Conservation (phyloP, 148 eudicot genomes). For the Oxyria digyna region DNA sequence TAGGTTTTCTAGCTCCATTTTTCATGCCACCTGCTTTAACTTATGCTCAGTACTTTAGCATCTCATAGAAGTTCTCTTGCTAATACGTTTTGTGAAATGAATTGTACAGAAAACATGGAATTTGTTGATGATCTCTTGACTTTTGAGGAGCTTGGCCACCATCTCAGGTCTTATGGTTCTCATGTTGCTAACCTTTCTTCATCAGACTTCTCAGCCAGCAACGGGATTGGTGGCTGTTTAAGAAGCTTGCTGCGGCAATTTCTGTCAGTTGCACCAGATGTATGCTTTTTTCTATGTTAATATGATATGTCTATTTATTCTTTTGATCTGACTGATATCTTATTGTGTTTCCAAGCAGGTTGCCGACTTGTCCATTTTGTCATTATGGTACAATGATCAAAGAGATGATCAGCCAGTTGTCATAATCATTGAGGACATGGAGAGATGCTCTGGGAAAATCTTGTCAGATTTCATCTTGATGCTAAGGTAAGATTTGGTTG, state of each 20-base stretch:
- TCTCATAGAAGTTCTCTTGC: neutral
- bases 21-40: neutral
- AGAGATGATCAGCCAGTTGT: constrained; percentile 48
- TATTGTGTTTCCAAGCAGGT: constrained; percentile 32
- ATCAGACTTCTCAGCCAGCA: constrained; percentile 59
- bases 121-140: constrained; percentile 82
- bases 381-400: constrained; percentile 73
- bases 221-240: constrained; percentile 79
- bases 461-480: constrained; percentile 67
- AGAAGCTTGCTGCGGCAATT: constrained; percentile 50
- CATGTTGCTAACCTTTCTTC: constrained; percentile 85
- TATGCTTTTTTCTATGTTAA: constrained; percentile 22
- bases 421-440: constrained; percentile 78
- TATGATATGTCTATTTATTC: neutral
- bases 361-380: constrained; percentile 72
- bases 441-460: constrained; percentile 69
- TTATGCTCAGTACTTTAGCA: too few species aligned
- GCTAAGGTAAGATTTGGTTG: constrained; percentile 46
- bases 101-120: constrained; percentile 63
- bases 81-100: neutral
- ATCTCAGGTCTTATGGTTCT: constrained; percentile 62
- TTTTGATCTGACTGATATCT: neutral
- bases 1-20: constrained; percentile 22
- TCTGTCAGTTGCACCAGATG: constrained; percentile 45
- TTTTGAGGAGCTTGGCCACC: constrained; percentile 66